Percentiles rank a stretch among this genome's conserved stretches.
phyloP scores from a whole-genome alignment of 2,329 filamentous ascomycete species.

The Nannizziopsis arthrosporioides region DNA sequence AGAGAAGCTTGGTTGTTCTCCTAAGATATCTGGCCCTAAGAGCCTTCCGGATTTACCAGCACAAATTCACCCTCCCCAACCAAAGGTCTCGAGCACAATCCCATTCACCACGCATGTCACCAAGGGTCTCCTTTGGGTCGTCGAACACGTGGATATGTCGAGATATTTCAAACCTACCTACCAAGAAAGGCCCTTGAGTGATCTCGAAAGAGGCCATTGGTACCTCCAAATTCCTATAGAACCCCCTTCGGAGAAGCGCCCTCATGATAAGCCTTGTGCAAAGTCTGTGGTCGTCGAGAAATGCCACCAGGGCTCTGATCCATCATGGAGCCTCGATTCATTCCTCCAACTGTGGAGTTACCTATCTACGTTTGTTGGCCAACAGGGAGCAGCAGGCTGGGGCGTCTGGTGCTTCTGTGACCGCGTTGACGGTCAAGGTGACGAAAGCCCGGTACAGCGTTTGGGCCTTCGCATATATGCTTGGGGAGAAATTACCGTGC shows the following conservation, averaged over 20 bases:
- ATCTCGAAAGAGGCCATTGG: slow-evolving; percentile 71
- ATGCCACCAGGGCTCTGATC: slow-evolving; percentile 11
- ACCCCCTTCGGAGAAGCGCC: not conserved
- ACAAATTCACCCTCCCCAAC: slow-evolving; percentile 44
- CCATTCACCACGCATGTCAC: slow-evolving; percentile 48
- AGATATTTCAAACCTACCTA: slow-evolving; percentile 42
- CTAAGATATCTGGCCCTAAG: not conserved
- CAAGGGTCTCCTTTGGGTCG: slow-evolving; percentile 42
- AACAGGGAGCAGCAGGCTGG: slow-evolving; percentile 34
- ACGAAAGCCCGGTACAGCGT: slow-evolving; percentile 12
- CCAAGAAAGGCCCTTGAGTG: slow-evolving; percentile 40
- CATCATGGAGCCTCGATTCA: slow-evolving; percentile 23
- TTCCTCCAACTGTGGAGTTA: slow-evolving; percentile 36
- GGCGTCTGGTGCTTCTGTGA: slow-evolving; percentile 34
- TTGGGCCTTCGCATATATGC: slow-evolving; percentile 56
- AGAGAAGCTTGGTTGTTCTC: not conserved
- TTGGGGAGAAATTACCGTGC: slow-evolving; percentile 61
- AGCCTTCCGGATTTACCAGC: slow-evolving; percentile 21
- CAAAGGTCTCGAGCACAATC: slow-evolving; percentile 35
- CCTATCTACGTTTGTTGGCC: slow-evolving; percentile 27
- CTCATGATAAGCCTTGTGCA: slow-evolving; percentile 12
- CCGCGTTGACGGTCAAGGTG: slow-evolving; percentile 6
- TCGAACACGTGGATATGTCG: slow-evolving; percentile 36
- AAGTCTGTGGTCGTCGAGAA: slow-evolving; percentile 46
- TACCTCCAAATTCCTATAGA: slow-evolving; percentile 49